phyloP scores from a whole-genome alignment of 192 early-diverging fungal species.

The Rhizophagus sp. region DNA sequence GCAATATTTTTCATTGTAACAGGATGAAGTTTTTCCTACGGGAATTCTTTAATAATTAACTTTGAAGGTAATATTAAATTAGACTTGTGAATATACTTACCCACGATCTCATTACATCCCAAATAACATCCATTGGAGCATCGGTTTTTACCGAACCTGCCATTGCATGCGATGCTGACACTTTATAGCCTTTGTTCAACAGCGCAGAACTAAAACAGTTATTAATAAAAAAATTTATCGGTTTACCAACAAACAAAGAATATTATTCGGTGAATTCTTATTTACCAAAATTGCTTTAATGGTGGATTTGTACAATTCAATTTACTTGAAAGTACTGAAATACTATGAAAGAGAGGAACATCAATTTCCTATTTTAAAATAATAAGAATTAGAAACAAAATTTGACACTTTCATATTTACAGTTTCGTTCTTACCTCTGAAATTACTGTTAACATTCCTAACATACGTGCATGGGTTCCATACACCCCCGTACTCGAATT shows the following conservation, averaged over 20 bases:
- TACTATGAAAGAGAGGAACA: constrained; percentile 80
- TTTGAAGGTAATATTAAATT: neutral
- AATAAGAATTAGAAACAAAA: neutral
- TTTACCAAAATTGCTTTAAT: constrained; percentile 63
- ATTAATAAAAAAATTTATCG: neutral
- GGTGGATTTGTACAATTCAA: constrained; percentile 77
- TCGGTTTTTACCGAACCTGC: constrained; percentile 89
- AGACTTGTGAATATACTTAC: constrained; percentile 25
- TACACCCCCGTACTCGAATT: constrained; percentile 56
- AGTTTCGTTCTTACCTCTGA: constrained; percentile 58
- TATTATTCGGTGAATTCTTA: neutral
- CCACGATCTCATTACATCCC: constrained; percentile 89
- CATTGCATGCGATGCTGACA: constrained; percentile 82
- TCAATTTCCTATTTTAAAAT: constrained; percentile 52
- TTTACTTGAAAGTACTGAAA: constrained; percentile 66
- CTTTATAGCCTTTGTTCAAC: constrained; percentile 87
- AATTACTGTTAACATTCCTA: constrained; percentile 93
- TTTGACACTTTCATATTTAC: neutral
- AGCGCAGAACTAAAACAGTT: constrained; percentile 73
- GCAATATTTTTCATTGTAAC: constrained; percentile 65
- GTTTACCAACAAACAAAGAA: neutral
- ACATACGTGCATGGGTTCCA: constrained; percentile 84
- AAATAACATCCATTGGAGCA: constrained; percentile 81
- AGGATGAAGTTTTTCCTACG: constrained; percentile 65
- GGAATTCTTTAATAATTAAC: neutral